Evolutionary conservation across 2,329 filamentous ascomycete genomes (phyloP), one percentile per base, ranked within the genome.

Genomic region (Colletotrichum sp.): DNA sequence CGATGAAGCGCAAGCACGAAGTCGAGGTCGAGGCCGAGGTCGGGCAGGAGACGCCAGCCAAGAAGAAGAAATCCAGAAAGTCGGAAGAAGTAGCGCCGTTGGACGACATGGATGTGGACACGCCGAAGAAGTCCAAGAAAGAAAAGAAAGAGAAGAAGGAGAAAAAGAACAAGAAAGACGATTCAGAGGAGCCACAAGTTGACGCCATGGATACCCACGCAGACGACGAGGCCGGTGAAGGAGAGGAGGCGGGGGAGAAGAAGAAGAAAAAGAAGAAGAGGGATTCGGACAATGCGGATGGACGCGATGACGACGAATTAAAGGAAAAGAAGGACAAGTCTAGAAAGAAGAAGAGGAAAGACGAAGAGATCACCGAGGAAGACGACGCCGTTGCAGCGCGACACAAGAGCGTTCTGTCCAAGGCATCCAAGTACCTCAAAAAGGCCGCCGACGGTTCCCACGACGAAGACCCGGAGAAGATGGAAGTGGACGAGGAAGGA

Each of bases 341-440:
- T 14, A 78, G 72, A 55, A 81, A 79, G 59, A 75, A 78, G 36
- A 79, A 79, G 52, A 62, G 21, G 24, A 59, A 58, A 16, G 56
- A 48, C 7, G 65, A 18, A 36, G 21, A 36, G 16, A 59, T 21
- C 16, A 79, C 80, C 24, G 79, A 81, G 10, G 77, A 79, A n/a
- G 76, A 81, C 14, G 78, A 80, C 7, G 79, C 81, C 43, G 78
- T 82, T 34, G 81, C 83, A 14, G 79, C 82, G 36, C 82, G 87
- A 28, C 87, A 91, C 79, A 90, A 87, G 75, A 82, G 86, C 1
- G 84, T 93, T 5, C 83, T 93, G 38, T 86, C 90, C 59, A 91
- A 90, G 78, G 87, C 89, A 52, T 84, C 88, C 24, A 92, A 90
- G 78, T 90, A 90, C 1, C 82, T 92, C 36, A 88, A 87, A 75